A percentile compares a stretch with the other conserved stretches of the same genome.
These are phyloP conservation scores for Aureobasidium sp. DNA, from an alignment of 2,329 filamentous ascomycete genomes.

Conservation along the genomic window DNA sequence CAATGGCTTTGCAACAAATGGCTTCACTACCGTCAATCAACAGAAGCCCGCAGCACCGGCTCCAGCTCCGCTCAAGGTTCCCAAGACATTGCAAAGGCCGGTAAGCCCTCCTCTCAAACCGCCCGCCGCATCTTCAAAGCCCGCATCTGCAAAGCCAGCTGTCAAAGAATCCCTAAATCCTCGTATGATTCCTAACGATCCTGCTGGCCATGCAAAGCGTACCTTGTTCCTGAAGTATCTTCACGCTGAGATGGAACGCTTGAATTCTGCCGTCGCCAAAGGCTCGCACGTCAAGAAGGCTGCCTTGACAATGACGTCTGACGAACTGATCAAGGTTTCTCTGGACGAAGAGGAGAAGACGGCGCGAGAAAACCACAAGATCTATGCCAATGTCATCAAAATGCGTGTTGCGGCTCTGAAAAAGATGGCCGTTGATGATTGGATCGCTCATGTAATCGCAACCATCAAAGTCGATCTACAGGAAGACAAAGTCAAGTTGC, in stretches of 20 bases:
- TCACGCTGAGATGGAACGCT: slow-evolving; percentile 57
- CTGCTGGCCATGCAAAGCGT: slow-evolving; percentile 32
- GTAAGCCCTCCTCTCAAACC: slow-evolving; percentile 18
- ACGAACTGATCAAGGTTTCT: slow-evolving; percentile 61
- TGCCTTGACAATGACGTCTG: slow-evolving; percentile 53
- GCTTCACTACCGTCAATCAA: not conserved
- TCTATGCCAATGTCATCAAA: slow-evolving; percentile 82
- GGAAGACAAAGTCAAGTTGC: slow-evolving; percentile 23
- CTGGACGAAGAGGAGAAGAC: slow-evolving; percentile 73
- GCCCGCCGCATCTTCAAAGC: not conserved
- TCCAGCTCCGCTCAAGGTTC: slow-evolving; percentile 3
- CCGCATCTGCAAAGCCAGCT: not conserved
- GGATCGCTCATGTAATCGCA: slow-evolving; percentile 44
- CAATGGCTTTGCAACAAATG: not conserved
- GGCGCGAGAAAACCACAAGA: slow-evolving; percentile 57
- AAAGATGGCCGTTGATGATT: slow-evolving; percentile 65
- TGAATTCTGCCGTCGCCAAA: slow-evolving; percentile 58
- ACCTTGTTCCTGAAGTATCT: slow-evolving; percentile 49
- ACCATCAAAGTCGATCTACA: slow-evolving; percentile 40
- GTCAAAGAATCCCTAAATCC: slow-evolving; percentile 51
- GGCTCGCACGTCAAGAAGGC: slow-evolving; percentile 44
- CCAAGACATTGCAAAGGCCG: slow-evolving; percentile 14
- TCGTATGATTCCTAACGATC: slow-evolving; percentile 51
- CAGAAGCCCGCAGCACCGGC: slow-evolving; percentile 20
- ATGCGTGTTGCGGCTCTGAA: slow-evolving; percentile 69